Percentiles rank a stretch among this genome's conserved stretches.
These are phyloP conservation scores for Punica granatum DNA, from an alignment of 345 rosid species.

Conservation along the genomic window DNA sequence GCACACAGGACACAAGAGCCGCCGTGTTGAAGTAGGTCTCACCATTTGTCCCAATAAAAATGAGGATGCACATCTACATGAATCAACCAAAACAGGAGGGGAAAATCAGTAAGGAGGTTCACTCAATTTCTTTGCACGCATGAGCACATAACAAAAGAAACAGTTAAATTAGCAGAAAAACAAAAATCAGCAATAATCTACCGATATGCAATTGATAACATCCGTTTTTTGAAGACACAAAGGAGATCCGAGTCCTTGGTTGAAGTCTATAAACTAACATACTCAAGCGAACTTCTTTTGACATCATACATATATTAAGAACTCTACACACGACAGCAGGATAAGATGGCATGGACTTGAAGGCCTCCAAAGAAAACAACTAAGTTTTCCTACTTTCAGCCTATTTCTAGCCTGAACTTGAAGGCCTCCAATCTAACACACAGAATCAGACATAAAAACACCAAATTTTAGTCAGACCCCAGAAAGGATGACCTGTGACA, in stretches of 20 bases:
- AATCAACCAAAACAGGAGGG: conserved; percentile 2
- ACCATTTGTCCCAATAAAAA: conserved; percentile 87
- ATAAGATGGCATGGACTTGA: no score
- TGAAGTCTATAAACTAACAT: no score
- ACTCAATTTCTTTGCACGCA: not conserved
- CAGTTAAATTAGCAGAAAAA: not conserved
- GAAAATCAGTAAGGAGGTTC: not conserved
- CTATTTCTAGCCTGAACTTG: not conserved
- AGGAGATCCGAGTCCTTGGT: no score
- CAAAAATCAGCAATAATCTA: no score
- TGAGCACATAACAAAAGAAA: not conserved
- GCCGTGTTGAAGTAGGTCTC: conserved; percentile 97
- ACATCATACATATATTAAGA: no score
- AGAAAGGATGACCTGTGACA: not conserved
- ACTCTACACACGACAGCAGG: no score
- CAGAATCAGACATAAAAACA: not conserved
- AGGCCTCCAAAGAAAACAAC: no score
- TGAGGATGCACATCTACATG: conserved; percentile 83
- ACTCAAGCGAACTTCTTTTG: no score
- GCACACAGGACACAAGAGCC: conserved; percentile 89
- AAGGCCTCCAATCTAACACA: not conserved
- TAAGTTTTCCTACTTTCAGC: not conserved
- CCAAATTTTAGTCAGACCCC: not conserved
- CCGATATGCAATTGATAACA: not conserved
- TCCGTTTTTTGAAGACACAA: no score